Evolutionary conservation across 2,329 filamentous ascomycete genomes (phyloP).

Genomic region (Pseudocercospora eumusae): DNA sequence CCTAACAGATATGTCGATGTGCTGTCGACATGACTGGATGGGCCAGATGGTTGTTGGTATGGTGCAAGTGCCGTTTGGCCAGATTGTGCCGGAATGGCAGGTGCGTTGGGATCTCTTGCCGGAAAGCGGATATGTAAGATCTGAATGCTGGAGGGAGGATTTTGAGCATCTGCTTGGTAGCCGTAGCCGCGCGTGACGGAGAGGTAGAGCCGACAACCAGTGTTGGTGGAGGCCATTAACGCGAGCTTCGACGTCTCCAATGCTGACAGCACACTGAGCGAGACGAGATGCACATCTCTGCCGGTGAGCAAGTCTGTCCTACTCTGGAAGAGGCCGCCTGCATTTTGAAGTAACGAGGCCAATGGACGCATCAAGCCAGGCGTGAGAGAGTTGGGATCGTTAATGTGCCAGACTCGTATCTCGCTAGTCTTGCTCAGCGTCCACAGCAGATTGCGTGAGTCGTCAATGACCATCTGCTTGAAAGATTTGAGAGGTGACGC

Average conservation of each 20-base stretch:
- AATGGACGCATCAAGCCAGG: conserved; percentile 59
- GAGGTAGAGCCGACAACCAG: conserved; percentile 87
- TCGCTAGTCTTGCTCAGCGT: conserved; percentile 85
- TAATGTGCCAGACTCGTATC: conserved; percentile 89
- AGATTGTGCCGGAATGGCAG: conserved; percentile 21
- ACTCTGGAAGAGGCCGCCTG: conserved; percentile 78
- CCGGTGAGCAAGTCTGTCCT: conserved; percentile 68
- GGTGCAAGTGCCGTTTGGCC: conserved; percentile 26
- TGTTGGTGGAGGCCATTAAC: conserved; percentile 85
- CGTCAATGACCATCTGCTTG: conserved; percentile 80
- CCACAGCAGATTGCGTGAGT: conserved; percentile 84
- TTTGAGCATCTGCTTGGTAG: conserved; percentile 59
- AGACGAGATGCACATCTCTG: conserved; percentile 68
- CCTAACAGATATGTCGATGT: conserved; percentile 40
- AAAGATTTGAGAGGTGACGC: conserved; percentile 60
- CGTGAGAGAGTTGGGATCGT: conserved; percentile 59
- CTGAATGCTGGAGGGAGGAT: conserved; percentile 90
- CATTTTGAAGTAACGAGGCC: conserved; percentile 62
- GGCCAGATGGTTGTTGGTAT: conserved; percentile 25
- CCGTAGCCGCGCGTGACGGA: conserved; percentile 80
- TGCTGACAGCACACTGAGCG: conserved; percentile 80
- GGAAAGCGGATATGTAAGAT: conserved; percentile 97
- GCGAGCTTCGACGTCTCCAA: conserved; percentile 80
- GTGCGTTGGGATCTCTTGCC: conserved; percentile 52
- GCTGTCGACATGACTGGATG: conserved; percentile 35